Conservation (phyloP, 2,329 filamentous ascomycete species). For the Colletotrichum truncatum region DNA sequence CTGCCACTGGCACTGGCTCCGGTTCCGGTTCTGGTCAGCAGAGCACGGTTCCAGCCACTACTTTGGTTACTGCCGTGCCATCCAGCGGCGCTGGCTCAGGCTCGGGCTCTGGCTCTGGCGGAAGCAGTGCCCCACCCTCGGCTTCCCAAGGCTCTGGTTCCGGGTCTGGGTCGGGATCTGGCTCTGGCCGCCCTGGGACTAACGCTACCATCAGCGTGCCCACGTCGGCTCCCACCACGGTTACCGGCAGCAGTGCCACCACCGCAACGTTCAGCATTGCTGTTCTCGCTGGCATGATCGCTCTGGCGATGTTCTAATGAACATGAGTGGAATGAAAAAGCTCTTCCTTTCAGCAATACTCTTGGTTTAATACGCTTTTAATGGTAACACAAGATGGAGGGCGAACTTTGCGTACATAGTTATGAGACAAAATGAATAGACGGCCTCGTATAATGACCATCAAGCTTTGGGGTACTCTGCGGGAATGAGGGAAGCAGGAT, state of each 20-base stretch:
- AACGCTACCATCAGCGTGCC: slow-evolving; percentile 25
- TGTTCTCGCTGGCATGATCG: slow-evolving; percentile 21
- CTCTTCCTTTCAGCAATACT: not conserved
- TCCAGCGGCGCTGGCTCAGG: slow-evolving; percentile 5
- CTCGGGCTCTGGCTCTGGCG: not conserved
- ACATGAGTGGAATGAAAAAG: not conserved
- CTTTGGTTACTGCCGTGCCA: slow-evolving; percentile 32
- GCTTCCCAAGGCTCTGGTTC: slow-evolving; percentile 17
- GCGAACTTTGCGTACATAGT: not conserved
- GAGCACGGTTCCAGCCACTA: slow-evolving; percentile 15
- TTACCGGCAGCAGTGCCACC: slow-evolving; percentile 10
- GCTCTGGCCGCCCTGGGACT: slow-evolving; percentile 32
- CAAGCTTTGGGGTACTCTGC: not conserved
- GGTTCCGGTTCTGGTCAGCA: slow-evolving; percentile 1
- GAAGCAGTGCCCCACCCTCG: slow-evolving; percentile 34
- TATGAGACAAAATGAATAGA: not conserved
- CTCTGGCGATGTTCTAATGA: slow-evolving; percentile 26
- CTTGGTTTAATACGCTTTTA: not conserved
- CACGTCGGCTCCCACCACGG: not conserved
- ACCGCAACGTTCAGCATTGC: slow-evolving; percentile 17
- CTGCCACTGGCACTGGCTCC: slow-evolving; percentile 21
- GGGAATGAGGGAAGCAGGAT: not conserved
- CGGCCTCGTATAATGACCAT: not conserved
- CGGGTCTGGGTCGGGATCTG: slow-evolving; percentile 35
- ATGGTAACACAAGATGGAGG: not conserved